Conservation (phyloP, 164 flowering plant genomes). For the Macadamia integrifolia region DNA sequence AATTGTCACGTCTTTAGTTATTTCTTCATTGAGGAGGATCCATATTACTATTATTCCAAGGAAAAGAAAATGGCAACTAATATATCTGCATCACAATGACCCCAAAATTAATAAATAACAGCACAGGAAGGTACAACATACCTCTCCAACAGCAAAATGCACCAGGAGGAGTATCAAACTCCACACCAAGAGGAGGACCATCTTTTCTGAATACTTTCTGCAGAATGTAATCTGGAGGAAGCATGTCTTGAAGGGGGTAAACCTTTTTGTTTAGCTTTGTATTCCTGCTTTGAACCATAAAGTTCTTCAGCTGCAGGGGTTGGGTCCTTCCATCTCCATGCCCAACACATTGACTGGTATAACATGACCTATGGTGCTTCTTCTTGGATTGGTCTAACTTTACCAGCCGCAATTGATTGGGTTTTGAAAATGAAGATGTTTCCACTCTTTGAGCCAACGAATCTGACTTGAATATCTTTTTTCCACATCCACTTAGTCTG, state of each 20-base stretch:
- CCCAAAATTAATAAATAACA: neutral
- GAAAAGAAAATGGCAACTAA: too few relatives aligned
- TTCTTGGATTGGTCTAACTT: neutral
- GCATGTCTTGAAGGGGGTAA: slow-evolving; percentile 39
- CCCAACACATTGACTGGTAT: neutral
- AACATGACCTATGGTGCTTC: neutral
- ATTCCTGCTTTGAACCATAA: slow-evolving; percentile 7
- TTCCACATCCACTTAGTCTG: slow-evolving; percentile 3
- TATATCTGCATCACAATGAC: neutral
- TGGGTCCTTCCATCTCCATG: slow-evolving; percentile 4
- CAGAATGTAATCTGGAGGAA: slow-evolving; percentile 49
- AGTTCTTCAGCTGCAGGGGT: neutral
- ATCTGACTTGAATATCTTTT: slow-evolving; percentile 10
- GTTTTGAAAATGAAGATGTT: slow-evolving; percentile 12
- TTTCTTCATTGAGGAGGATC: too few relatives aligned
- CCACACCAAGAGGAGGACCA: slow-evolving; percentile 79
- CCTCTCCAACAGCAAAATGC: slow-evolving; percentile 31
- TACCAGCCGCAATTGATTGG: neutral
- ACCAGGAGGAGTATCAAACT: slow-evolving; percentile 58
- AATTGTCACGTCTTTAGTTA: too few relatives aligned
- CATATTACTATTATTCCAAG: too few relatives aligned
- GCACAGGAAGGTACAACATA: slow-evolving; percentile 9
- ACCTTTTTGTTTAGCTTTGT: slow-evolving; percentile 16
- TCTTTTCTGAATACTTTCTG: slow-evolving; percentile 70
- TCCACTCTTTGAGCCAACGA: slow-evolving; percentile 4